These are phyloP conservation scores for Agastache rugosa DNA, from an alignment of 257 asterid species.

Conservation along the genomic window DNA sequence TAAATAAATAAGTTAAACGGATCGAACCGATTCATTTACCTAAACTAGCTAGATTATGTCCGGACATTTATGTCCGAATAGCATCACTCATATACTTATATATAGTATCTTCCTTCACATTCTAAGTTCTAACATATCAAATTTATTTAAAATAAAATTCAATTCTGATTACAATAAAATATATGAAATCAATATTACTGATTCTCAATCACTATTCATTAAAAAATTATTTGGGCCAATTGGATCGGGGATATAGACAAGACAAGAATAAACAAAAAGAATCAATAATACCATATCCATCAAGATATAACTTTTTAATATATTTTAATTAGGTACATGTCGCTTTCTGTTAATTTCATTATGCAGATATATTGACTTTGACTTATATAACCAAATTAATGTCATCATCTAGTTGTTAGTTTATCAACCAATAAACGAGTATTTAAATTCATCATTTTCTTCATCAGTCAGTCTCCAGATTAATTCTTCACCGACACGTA, in stretches of 20 bases:
- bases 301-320: not conserved
- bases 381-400: constrained; percentile 18
- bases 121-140: not conserved
- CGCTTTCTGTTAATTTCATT: constrained; percentile 10
- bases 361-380: constrained; percentile 33
- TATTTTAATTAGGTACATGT: constrained; percentile 17
- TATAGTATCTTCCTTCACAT: not conserved
- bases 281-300: not conserved
- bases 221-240: not conserved
- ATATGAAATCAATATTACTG: not conserved
- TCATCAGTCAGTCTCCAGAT: not conserved
- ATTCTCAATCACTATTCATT: not conserved
- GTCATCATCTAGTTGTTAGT: not conserved
- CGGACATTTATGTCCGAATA: no score
- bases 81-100: no score
- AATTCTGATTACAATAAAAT: not conserved
- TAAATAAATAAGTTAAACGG: no score
- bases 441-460: not conserved
- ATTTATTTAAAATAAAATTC: not conserved
- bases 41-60: no score
- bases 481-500: constrained; percentile 20
- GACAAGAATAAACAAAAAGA: constrained; percentile 2
- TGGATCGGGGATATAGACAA: not conserved
- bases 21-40: no score
- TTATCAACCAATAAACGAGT: not conserved